phyloP scores from a whole-genome alignment of 1,139 yeast species.

The Sugiyamaella paludigena region DNA sequence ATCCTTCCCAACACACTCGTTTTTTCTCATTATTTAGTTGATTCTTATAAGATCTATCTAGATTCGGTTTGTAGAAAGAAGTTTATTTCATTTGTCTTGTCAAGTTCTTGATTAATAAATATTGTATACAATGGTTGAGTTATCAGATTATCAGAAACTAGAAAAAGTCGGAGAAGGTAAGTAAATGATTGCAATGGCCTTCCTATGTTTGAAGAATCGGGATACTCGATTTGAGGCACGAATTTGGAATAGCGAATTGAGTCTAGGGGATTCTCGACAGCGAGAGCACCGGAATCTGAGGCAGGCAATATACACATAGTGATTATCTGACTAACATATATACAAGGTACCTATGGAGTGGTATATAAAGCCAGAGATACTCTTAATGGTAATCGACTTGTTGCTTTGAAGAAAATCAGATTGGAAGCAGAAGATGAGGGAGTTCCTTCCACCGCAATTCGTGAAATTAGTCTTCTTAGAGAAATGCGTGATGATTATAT shows the following conservation, averaged over 20 bases:
- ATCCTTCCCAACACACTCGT: neutral
- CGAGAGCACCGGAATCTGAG: no score
- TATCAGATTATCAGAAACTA: conserved; percentile 86
- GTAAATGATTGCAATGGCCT: no score
- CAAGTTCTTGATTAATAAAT: no score
- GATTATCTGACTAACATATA: no score
- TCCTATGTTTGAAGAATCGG: neutral
- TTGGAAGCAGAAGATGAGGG: conserved; percentile 98
- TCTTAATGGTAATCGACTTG: conserved; percentile 84
- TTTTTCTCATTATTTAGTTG: no score
- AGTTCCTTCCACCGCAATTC: conserved; percentile 95
- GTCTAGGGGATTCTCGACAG: no score
- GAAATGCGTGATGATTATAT: conserved; percentile 92
- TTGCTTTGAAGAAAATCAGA: conserved; percentile 91
- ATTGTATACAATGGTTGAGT: conserved; percentile 60
- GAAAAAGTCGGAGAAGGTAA: conserved; percentile 95
- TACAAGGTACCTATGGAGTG: conserved; percentile 84
- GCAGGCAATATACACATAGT: no score
- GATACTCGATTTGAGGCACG: neutral
- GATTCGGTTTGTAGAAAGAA: no score
- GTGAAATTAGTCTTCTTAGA: conserved; percentile 90
- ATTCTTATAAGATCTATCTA: no score
- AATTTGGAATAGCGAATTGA: no score
- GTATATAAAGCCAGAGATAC: conserved; percentile 94
- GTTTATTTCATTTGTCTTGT: no score